phyloP scores from a whole-genome alignment of 306 rosid species.

The Lathyrus sativus region DNA sequence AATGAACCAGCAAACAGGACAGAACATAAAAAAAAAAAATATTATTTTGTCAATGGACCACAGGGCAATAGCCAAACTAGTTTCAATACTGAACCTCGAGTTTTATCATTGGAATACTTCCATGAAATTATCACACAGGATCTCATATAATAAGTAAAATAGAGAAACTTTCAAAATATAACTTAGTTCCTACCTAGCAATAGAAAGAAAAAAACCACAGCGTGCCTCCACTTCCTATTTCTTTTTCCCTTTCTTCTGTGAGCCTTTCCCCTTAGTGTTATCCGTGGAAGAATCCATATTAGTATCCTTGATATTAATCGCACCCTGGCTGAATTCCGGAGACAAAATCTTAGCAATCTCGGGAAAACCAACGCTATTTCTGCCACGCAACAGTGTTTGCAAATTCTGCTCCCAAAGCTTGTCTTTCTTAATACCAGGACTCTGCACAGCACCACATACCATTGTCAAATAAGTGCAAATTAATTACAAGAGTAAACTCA shows the following conservation, averaged over 20 bases:
- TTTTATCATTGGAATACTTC: neutral
- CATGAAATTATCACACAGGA: slow-evolving; percentile 7
- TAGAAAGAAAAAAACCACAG: neutral
- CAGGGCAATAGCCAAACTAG: slow-evolving; percentile 19
- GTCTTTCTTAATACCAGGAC: slow-evolving; percentile 69
- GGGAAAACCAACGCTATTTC: slow-evolving; percentile 50
- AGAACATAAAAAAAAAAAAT: neutral
- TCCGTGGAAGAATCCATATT: slow-evolving; percentile 38
- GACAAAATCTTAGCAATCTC: slow-evolving; percentile 60
- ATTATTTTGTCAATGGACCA: slow-evolving; percentile 12
- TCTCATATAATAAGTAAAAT: slow-evolving; percentile 10
- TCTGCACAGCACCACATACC: slow-evolving; percentile 47
- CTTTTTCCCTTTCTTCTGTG: slow-evolving; percentile 48
- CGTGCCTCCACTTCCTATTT: slow-evolving; percentile 38
- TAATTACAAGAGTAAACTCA: neutral
- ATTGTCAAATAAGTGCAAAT: neutral
- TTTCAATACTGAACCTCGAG: slow-evolving; percentile 3
- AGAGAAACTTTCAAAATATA: slow-evolving; percentile 3
- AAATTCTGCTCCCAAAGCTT: slow-evolving; percentile 65
- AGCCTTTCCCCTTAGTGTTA: slow-evolving; percentile 42
- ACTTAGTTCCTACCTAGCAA: slow-evolving; percentile 9
- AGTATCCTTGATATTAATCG: slow-evolving; percentile 43
- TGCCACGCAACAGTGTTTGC: slow-evolving; percentile 55
- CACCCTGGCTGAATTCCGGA: slow-evolving; percentile 56
- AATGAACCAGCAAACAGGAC: neutral